Base-by-base conservation (phyloP, 208 protist species). In the Crithidia acanthocephali region DNA sequence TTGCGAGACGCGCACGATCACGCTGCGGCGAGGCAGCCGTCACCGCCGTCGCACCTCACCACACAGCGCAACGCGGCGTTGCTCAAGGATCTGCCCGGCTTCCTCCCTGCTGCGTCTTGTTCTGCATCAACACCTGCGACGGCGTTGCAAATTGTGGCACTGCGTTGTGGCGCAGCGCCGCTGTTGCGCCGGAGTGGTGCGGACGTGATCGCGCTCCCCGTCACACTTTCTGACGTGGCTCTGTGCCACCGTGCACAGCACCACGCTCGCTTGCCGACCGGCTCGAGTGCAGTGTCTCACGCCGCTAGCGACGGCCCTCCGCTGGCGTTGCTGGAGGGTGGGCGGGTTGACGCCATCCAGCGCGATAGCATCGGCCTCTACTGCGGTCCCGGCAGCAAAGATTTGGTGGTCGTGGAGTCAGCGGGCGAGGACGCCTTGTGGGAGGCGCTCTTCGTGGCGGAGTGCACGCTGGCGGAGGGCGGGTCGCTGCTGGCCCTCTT, bases 311-410 rank as follows among this genome's bases (percentile, higher is more conserved):
- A n/a, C 3, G 33, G 1, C 18, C 27, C 44, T 2, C 22, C 42
- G 3, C 16, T 13, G 15, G 37, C 48, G 28, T 47, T 78, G 51
- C 15, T 72, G 27, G 59, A 18, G 20, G 35, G 50, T 32, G 28
- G 8, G 15, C 55, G 37, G 10, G 22, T 53, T 2, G 18, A 48
- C 30, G 18, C 20, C 20, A 8, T 61, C 42, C n/a, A 47, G 57
- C 66, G 62, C 22, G 47, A 56, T 9, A 37, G 35, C 67, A 15
- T 78, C 16, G 58, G 63, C 16, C 64, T 78, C 11, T 68, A 64
- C 65, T 78, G 72, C 22, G n/a, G 50, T 0, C 58, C 72, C 0
- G 58, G 47, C 35, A 78, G 72, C 72, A 78, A 78, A 13, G 72
- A 78, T 47, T 44, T 78, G 30, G 25, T 78, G 35, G 18, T 78